These are phyloP conservation scores for Magnaporthales sp. DNA, from an alignment of 2,329 filamentous ascomycete genomes.

Conservation along the genomic window DNA sequence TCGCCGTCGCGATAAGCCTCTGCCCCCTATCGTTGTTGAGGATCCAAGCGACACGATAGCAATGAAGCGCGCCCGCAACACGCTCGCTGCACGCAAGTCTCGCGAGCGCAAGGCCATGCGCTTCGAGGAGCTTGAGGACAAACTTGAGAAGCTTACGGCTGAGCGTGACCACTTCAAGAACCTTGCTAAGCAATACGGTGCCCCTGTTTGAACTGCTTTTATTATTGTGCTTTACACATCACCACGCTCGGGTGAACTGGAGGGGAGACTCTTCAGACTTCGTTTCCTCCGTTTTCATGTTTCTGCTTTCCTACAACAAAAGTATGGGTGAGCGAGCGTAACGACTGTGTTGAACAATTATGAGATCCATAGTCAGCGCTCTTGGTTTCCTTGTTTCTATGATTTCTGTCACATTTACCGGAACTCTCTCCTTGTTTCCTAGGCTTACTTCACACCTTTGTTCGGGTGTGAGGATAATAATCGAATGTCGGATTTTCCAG, in stretches of 20 bases:
- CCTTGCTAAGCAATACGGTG: conserved; percentile 25
- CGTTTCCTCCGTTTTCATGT: background rate
- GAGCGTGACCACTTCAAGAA: conserved; percentile 60
- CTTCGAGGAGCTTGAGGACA: conserved; percentile 64
- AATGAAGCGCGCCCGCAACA: conserved; percentile 90
- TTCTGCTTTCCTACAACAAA: background rate
- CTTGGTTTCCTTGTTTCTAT: background rate
- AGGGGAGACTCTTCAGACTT: conserved; percentile 13
- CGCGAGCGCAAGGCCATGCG: conserved; percentile 76
- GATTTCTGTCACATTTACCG: background rate
- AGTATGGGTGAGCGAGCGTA: background rate
- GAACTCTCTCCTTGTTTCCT: background rate
- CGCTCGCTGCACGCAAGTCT: conserved; percentile 86
- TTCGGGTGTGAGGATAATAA: background rate
- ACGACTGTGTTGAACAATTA: background rate
- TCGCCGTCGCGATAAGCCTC: conserved; percentile 71
- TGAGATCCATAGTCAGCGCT: background rate
- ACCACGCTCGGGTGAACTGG: conserved; percentile 17
- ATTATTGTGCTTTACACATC: conserved; percentile 10
- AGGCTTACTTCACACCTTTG: background rate
- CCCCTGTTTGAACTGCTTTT: conserved; percentile 19
- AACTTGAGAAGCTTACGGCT: conserved; percentile 58
- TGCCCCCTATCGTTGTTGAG: conserved; percentile 68
- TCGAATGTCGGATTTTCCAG: background rate
- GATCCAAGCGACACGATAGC: conserved; percentile 69